These are phyloP conservation scores for Hymenotorrendiella dingleyae DNA, from an alignment of 2,329 filamentous ascomycete species.

Conservation along the genomic window DNA sequence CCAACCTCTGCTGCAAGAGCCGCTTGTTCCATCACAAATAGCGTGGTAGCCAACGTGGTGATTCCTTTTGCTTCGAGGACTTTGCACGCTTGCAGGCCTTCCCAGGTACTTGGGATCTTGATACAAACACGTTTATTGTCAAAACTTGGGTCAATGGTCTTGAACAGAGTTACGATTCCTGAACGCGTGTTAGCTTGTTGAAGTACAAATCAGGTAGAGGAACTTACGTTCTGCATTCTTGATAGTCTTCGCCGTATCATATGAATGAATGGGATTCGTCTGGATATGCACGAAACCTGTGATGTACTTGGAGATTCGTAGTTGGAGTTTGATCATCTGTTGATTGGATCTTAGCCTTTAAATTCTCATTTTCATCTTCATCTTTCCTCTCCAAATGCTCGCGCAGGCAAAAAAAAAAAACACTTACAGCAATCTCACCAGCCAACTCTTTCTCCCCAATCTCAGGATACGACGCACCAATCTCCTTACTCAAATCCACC, in stretches of 20 bases:
- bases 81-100: conserved; percentile 54
- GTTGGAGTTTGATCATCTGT: conserved; percentile 49
- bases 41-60: conserved; percentile 54
- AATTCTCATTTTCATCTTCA: neutral
- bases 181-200: conserved; percentile 1
- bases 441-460: conserved; percentile 42
- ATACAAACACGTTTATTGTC: conserved; percentile 48
- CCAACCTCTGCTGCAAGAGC: conserved; percentile 49
- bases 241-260: conserved; percentile 43
- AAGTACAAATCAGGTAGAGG: too few species aligned
- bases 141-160: conserved; percentile 37
- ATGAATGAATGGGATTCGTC: conserved; percentile 51
- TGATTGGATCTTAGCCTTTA: too few species aligned
- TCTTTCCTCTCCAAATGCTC: neutral
- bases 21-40: conserved; percentile 58
- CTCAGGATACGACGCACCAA: conserved; percentile 30
- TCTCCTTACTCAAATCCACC: conserved; percentile 28
- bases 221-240: conserved; percentile 44
- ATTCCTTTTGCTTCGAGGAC: conserved; percentile 44
- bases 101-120: conserved; percentile 59
- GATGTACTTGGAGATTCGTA: conserved; percentile 44
- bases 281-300: conserved; percentile 52
- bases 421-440: conserved; percentile 47
- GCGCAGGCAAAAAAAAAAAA: neutral
- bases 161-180: conserved; percentile 48